A percentile compares a stretch with the other conserved stretches of the same genome.
Conservation (phyloP, 73 alveolate genomes). For the Tetrahymena elliotti region DNA sequence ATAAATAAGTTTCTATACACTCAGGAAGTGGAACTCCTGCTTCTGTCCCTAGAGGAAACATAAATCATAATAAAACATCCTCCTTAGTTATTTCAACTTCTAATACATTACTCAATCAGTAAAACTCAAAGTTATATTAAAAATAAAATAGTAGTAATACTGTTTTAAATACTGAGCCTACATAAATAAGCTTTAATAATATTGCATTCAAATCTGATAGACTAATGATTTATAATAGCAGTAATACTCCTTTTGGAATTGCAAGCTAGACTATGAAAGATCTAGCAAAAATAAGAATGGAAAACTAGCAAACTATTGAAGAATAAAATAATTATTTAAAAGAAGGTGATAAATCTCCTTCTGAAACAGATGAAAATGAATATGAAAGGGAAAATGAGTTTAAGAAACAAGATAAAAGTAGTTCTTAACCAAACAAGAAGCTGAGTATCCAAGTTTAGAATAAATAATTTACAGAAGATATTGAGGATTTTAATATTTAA, state of each 20-base stretch:
- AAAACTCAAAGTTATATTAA: neutral
- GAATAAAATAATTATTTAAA: neutral
- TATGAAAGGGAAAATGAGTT: neutral
- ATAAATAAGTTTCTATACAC: neutral
- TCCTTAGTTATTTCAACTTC: neutral
- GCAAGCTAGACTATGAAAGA: neutral
- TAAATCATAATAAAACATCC: neutral
- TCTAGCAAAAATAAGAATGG: neutral
- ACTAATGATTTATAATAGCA: neutral
- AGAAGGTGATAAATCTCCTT: neutral
- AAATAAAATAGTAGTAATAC: neutral
- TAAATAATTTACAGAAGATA: neutral
- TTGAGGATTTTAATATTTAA: neutral
- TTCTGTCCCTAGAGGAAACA: neutral
- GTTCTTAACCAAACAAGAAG: neutral
- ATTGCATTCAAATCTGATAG: neutral
- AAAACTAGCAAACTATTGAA: neutral
- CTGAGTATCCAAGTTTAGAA: neutral
- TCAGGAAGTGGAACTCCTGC: neutral
- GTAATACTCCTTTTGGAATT: neutral
- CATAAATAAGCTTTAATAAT: neutral
- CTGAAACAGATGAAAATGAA: neutral
- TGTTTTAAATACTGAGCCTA: neutral
- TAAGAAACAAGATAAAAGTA: neutral
- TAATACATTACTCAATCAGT: neutral